Evolutionary conservation across 345 rosid species (phyloP).

Genomic region (Citropsis articulata): DNA sequence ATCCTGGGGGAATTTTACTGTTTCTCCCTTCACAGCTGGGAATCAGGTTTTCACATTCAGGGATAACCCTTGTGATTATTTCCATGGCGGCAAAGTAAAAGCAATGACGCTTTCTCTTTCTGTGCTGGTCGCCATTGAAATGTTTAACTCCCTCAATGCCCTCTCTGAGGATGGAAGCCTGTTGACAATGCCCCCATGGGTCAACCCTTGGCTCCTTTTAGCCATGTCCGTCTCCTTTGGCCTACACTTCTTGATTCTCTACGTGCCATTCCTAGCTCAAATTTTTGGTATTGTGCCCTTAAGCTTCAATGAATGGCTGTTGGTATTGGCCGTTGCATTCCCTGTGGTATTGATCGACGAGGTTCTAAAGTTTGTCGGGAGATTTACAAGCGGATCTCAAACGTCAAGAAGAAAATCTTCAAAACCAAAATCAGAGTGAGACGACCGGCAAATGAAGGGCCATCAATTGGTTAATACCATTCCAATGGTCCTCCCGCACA

Average conservation of each 20-base stretch:
- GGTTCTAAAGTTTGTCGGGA: constrained; percentile 42
- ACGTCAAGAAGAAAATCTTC: constrained; percentile 17
- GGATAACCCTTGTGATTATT: constrained; percentile 56
- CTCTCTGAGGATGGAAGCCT: constrained; percentile 74
- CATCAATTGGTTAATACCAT: not conserved
- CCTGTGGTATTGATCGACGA: constrained; percentile 68
- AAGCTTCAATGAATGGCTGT: constrained; percentile 67
- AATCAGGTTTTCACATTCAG: constrained; percentile 41
- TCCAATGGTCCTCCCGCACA: not conserved
- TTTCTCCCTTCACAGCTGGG: constrained; percentile 55
- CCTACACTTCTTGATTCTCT: constrained; percentile 63
- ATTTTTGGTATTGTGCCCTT: constrained; percentile 66
- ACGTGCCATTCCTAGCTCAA: constrained; percentile 63
- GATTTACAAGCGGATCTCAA: constrained; percentile 23
- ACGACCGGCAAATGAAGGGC: not conserved
- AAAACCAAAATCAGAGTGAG: constrained; percentile 51
- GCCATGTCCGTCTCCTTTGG: constrained; percentile 68
- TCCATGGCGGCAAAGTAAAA: constrained; percentile 59
- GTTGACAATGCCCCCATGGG: constrained; percentile 72
- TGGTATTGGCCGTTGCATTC: constrained; percentile 54
- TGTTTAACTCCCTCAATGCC: constrained; percentile 79
- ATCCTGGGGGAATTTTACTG: constrained; percentile 53
- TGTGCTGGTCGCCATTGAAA: constrained; percentile 69
- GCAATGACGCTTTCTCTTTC: constrained; percentile 71
- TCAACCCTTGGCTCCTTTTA: constrained; percentile 64